A percentile compares a stretch with the other conserved stretches of the same genome.
Conservation (phyloP, 2,329 filamentous ascomycete genomes). For the Xylogone sp. region DNA sequence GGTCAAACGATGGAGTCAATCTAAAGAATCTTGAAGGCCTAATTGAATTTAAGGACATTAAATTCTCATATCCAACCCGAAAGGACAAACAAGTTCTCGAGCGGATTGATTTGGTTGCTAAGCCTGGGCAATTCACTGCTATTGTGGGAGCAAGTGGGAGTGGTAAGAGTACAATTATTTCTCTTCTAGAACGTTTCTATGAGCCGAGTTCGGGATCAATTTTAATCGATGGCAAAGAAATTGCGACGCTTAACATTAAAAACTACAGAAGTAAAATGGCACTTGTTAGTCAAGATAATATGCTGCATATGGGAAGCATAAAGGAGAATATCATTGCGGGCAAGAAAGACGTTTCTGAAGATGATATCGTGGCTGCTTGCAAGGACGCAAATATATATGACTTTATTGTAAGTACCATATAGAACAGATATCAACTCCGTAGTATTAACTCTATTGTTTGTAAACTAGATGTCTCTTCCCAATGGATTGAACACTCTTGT, state of each 20-base stretch:
- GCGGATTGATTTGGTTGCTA: constrained; percentile 41
- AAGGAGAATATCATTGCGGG: constrained; percentile 7
- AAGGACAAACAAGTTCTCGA: constrained; percentile 15
- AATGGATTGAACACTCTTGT: constrained; percentile 35
- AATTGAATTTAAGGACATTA: constrained; percentile 11
- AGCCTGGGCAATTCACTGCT: constrained; percentile 49
- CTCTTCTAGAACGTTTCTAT: constrained; percentile 54
- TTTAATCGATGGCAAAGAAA: constrained; percentile 18
- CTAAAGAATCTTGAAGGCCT: constrained; percentile 48
- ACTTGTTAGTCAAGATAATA: constrained; percentile 36
- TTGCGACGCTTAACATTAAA: constrained; percentile 30
- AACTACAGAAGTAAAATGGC: constrained; percentile 18
- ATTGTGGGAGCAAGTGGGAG: constrained; percentile 56
- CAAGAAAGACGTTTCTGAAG: background rate
- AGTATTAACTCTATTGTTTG: too few species aligned
- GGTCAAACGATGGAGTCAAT: constrained; percentile 63
- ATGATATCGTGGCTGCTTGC: constrained; percentile 23
- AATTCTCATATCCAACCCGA: constrained; percentile 11
- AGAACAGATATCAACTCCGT: constrained; percentile 12
- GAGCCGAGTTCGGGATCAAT: constrained; percentile 37
- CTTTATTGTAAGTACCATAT: constrained; percentile 48
- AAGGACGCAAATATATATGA: constrained; percentile 45
- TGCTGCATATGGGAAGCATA: constrained; percentile 47
- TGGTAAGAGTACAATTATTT: constrained; percentile 54
- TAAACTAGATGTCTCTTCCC: background rate